A percentile compares a stretch with the other conserved stretches of the same genome.
Evolutionary conservation across 2,329 filamentous ascomycete species (phyloP).

Genomic region (Clonostachys sp.): DNA sequence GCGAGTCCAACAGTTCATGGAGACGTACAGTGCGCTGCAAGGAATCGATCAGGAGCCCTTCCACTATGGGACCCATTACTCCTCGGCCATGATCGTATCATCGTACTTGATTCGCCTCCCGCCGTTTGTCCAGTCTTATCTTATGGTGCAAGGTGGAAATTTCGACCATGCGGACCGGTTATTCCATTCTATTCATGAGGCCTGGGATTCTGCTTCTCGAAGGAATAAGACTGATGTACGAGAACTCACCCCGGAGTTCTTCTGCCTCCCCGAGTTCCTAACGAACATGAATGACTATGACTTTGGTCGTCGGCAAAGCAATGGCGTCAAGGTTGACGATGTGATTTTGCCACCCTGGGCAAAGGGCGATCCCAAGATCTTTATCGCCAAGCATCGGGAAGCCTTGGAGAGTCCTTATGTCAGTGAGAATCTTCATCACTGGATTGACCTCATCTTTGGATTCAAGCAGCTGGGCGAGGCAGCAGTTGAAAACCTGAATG

Average conservation of each 20-base stretch:
- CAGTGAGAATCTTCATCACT: conserved; percentile 81
- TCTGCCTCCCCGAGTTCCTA: conserved; percentile 91
- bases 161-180: conserved; percentile 95
- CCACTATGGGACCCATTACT: conserved; percentile 98
- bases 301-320: conserved; percentile 82
- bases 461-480: conserved; percentile 91
- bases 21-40: conserved; percentile 80
- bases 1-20: conserved; percentile 73
- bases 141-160: conserved; percentile 88
- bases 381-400: conserved; percentile 93
- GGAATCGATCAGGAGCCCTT: conserved; percentile 93
- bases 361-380: conserved; percentile 91
- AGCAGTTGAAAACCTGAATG: conserved; percentile 85
- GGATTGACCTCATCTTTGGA: conserved; percentile 96
- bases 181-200: conserved; percentile 87
- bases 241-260: conserved; percentile 95
- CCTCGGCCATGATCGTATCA: conserved; percentile 97
- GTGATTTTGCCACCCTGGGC: conserved; percentile 94
- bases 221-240: conserved; percentile 92
- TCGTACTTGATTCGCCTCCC: conserved; percentile 94
- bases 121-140: conserved; percentile 93
- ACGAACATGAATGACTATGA: conserved; percentile 94
- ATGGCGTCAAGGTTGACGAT: conserved; percentile 73
- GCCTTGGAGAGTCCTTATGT: conserved; percentile 92
- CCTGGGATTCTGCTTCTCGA: conserved; percentile 85